Percentiles rank a stretch among this genome's conserved stretches.
phyloP scores from a whole-genome alignment of 1,284 basidiomycete species.

The Ustilago crameri region DNA sequence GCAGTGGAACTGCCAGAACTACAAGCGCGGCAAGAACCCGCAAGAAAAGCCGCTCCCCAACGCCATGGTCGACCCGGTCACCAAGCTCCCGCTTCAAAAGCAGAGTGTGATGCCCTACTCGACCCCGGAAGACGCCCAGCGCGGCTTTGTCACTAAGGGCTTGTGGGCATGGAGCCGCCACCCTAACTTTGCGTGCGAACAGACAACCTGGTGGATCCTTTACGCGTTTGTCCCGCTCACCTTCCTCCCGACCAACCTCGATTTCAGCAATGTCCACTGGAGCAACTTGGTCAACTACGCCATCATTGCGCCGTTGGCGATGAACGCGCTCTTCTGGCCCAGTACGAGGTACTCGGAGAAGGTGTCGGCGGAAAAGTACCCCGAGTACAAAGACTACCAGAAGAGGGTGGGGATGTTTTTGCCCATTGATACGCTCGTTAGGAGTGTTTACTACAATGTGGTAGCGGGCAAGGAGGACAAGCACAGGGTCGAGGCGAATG shows the following conservation, averaged over 20 bases:
- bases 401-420: conserved; percentile 84
- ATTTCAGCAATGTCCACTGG: conserved; percentile 57
- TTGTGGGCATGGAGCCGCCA: conserved; percentile 88
- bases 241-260: conserved; percentile 72
- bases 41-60: conserved; percentile 40
- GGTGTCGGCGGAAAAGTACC: conserved; percentile 82
- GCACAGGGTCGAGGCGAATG: conserved; percentile 48
- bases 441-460: conserved; percentile 65
- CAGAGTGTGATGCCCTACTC: conserved; percentile 41
- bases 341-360: conserved; percentile 81
- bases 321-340: conserved; percentile 58
- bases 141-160: conserved; percentile 86
- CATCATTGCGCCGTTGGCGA: conserved; percentile 53
- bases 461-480: conserved; percentile 38
- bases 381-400: conserved; percentile 79
- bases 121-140: conserved; percentile 73
- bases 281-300: conserved; percentile 61
- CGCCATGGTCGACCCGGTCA: conserved; percentile 25
- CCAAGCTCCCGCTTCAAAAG: conserved; percentile 25
- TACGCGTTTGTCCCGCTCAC: conserved; percentile 67
- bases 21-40: conserved; percentile 74
- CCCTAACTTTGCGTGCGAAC: conserved; percentile 90
- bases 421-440: conserved; percentile 72
- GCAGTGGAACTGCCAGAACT: conserved; percentile 82
- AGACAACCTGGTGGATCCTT: conserved; percentile 80